Evolutionary conservation across 2,329 filamentous ascomycete genomes (phyloP).

Genomic region (Colletotrichum sp.): DNA sequence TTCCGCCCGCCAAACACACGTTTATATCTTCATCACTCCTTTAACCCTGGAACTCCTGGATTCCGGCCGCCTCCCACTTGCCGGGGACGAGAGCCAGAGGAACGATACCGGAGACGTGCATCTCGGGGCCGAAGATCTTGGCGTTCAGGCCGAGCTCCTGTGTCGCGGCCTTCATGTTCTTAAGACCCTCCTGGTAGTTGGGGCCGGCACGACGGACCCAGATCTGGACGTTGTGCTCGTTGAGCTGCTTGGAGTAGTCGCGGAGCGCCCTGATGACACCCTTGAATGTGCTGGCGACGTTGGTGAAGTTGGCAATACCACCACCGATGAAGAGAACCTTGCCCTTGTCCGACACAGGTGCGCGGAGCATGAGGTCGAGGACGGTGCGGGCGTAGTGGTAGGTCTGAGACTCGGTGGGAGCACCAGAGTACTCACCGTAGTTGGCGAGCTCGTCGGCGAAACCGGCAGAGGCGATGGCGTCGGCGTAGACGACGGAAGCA

Average conservation of each 20-base stretch:
- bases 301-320: slow-evolving; percentile 99
- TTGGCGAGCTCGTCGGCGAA: slow-evolving; percentile 97
- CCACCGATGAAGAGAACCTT: slow-evolving; percentile 99
- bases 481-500: slow-evolving; percentile 98
- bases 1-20: neutral
- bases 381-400: slow-evolving; percentile 99
- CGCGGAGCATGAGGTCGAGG: slow-evolving; percentile 95
- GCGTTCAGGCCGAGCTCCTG: slow-evolving; percentile 84
- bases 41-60: slow-evolving; percentile 67
- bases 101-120: slow-evolving; percentile 98
- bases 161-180: slow-evolving; percentile 98
- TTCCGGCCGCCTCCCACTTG: slow-evolving; percentile 65
- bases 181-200: slow-evolving; percentile 99
- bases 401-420: slow-evolving; percentile 97
- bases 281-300: slow-evolving; percentile 99
- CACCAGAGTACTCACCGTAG: slow-evolving; percentile 99
- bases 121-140: slow-evolving; percentile 74
- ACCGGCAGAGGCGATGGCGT: slow-evolving; percentile 95
- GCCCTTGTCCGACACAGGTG: slow-evolving; percentile 83
- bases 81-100: slow-evolving; percentile 81
- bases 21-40: slow-evolving; percentile 14
- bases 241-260: slow-evolving; percentile 83
- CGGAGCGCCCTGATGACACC: slow-evolving; percentile 96
- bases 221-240: slow-evolving; percentile 98
- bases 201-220: slow-evolving; percentile 91